A percentile compares a stretch with the other conserved stretches of the same genome.
These are phyloP conservation scores for Cercospora sp. DNA, from an alignment of 2,329 filamentous ascomycete genomes.

Conservation along the genomic window DNA sequence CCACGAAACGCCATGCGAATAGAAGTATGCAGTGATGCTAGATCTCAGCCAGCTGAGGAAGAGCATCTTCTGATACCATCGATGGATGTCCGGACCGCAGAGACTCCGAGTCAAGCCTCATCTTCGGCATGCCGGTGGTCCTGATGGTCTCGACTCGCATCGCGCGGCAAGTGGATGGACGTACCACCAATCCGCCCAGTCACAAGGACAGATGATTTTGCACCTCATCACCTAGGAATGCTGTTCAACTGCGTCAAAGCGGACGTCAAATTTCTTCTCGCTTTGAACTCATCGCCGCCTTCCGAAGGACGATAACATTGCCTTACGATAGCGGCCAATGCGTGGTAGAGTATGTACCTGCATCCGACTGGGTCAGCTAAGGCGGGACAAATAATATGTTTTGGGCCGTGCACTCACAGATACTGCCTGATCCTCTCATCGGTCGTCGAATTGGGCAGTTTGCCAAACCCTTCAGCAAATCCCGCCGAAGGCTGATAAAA, in stretches of 20 bases:
- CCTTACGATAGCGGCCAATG: conserved; percentile 45
- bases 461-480: conserved; percentile 48
- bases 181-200: neutral
- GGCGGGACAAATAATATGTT: neutral
- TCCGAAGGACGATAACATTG: conserved; percentile 47
- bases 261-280: conserved; percentile 42
- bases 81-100: neutral
- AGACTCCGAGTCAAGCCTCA: neutral
- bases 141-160: neutral
- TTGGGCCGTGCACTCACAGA: conserved; percentile 40
- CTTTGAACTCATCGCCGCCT: conserved; percentile 45
- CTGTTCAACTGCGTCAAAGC: conserved; percentile 24
- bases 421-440: conserved; percentile 42
- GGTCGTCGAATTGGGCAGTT: conserved; percentile 37
- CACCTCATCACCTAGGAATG: conserved; percentile 5
- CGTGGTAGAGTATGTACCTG: conserved; percentile 50
- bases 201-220: neutral
- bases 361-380: neutral
- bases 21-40: neutral
- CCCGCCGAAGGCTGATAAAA: conserved; percentile 45
- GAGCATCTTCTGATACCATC: neutral
- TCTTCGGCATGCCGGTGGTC: neutral
- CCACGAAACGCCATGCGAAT: neutral
- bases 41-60: neutral
- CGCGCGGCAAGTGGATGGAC: neutral